Conservation (phyloP, 1,139 yeast species). For the Protomyces inouyei region DNA sequence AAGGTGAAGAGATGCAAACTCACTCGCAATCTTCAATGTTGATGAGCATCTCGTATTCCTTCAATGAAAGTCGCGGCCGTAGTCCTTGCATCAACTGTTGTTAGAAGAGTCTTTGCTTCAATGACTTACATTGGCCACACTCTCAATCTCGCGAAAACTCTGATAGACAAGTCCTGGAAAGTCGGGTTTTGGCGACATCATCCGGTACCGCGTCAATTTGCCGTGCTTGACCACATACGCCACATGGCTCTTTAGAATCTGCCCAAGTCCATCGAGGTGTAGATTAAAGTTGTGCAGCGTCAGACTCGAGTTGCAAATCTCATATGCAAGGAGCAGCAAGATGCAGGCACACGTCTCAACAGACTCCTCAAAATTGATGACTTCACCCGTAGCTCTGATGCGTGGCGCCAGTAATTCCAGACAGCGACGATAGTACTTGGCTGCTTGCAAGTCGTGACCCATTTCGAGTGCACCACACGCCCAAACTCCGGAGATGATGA, state of each 20-base stretch:
- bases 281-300: neutral
- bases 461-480: slow-evolving; percentile 6
- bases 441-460: neutral
- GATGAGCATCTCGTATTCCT: neutral
- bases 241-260: neutral
- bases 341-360: neutral
- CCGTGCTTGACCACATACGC: neutral
- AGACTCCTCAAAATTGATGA: neutral
- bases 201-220: neutral
- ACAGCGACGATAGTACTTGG: slow-evolving; percentile 4
- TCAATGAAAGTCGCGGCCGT: neutral
- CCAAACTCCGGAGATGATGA: neutral
- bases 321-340: neutral
- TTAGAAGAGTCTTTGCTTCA: neutral
- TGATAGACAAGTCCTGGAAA: neutral
- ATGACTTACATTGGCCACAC: neutral
- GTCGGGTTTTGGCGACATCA: neutral
- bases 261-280: neutral
- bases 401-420: neutral
- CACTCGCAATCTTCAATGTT: neutral
- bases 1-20: neutral
- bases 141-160: neutral
- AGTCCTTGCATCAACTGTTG: neutral
- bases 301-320: neutral
- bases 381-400: neutral